phyloP scores from a whole-genome alignment of 148 eudicot species.

The Vaccinium vitisidaea region DNA sequence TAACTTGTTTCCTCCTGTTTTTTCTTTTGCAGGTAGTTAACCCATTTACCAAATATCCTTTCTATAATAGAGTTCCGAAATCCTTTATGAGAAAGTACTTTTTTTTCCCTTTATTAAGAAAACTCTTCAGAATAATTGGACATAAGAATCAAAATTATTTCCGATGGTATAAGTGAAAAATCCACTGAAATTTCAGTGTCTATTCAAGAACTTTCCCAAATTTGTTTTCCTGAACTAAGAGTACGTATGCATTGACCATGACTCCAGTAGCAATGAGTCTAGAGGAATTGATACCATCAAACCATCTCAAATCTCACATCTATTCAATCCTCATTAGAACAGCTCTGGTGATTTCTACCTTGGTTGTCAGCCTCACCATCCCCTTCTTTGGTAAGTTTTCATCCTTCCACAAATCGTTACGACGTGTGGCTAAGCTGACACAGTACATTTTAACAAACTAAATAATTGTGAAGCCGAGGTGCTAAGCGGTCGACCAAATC shows the following conservation, averaged over 20 bases:
- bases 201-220: background rate
- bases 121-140: background rate
- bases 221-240: slow-evolving; percentile 28
- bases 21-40: slow-evolving; percentile 79
- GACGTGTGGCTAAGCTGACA: background rate
- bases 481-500: background rate
- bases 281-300: slow-evolving; percentile 86
- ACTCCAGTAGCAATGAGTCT: slow-evolving; percentile 94
- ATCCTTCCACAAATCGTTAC: background rate
- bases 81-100: background rate
- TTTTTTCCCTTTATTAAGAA: background rate
- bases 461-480: too few species aligned
- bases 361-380: slow-evolving; percentile 63
- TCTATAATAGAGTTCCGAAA: background rate
- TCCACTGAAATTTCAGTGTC: background rate
- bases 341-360: slow-evolving; percentile 70
- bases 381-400: slow-evolving; percentile 83
- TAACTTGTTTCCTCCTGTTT: background rate
- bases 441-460: too few species aligned
- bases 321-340: slow-evolving; percentile 80
- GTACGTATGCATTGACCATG: slow-evolving; percentile 65
- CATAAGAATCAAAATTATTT: background rate
- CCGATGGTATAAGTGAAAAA: background rate
- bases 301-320: slow-evolving; percentile 45
- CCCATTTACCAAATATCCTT: slow-evolving; percentile 99